Percentiles rank a stretch among this genome's conserved stretches.
These are phyloP conservation scores for Endothia cerciana DNA, from an alignment of 2,329 filamentous ascomycete species.

Conservation along the genomic window DNA sequence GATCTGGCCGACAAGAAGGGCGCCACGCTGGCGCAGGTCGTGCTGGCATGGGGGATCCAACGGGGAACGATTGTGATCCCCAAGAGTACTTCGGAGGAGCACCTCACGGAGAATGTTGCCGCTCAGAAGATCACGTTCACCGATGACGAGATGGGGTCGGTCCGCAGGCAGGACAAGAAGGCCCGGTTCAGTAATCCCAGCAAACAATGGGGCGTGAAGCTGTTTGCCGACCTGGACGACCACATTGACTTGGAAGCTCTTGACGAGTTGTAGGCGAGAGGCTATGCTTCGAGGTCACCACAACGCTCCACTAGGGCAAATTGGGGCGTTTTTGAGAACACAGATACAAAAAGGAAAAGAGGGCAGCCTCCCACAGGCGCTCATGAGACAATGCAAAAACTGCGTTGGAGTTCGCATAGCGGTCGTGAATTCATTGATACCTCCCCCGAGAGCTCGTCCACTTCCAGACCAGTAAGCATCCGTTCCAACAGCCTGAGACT, in stretches of 20 bases:
- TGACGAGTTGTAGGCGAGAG: slow-evolving; percentile 18
- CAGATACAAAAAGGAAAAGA: background rate
- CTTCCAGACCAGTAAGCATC: background rate
- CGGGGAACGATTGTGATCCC: slow-evolving; percentile 54
- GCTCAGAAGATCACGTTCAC: slow-evolving; percentile 52
- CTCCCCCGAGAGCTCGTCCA: background rate
- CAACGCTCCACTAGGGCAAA: background rate
- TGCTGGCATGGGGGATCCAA: slow-evolving; percentile 53
- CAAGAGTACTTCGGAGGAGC: slow-evolving; percentile 48
- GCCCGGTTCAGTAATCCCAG: slow-evolving; percentile 44
- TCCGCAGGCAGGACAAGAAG: slow-evolving; percentile 36
- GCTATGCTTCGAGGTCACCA: background rate
- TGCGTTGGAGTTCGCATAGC: background rate
- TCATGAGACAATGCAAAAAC: no score
- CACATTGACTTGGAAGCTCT: slow-evolving; percentile 34
- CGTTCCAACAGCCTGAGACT: background rate
- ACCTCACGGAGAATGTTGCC: slow-evolving; percentile 50
- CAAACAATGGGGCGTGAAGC: slow-evolving; percentile 42
- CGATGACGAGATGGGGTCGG: slow-evolving; percentile 42
- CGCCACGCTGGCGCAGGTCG: slow-evolving; percentile 47
- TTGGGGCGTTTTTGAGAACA: background rate
- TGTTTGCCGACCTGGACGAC: slow-evolving; percentile 46
- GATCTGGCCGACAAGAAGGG: slow-evolving; percentile 45
- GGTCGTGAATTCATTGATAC: background rate
- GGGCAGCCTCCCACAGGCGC: no score